Conservation (phyloP, 2,329 filamentous ascomycete genomes). For the Ophiostoma himal-ulmi region DNA sequence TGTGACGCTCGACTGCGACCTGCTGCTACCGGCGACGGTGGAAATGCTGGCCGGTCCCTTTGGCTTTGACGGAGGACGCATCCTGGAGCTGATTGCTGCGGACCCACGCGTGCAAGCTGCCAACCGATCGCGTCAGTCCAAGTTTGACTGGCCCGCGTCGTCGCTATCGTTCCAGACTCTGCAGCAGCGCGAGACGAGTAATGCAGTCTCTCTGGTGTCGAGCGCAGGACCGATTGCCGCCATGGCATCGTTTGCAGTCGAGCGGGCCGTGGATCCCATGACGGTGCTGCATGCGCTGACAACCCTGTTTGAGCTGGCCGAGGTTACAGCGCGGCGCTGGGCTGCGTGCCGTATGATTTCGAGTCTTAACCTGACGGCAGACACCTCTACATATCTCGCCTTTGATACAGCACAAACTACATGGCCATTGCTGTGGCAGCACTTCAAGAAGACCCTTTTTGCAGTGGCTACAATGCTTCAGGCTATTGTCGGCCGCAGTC, state of each 20-base stretch:
- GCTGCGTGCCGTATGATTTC: conserved; percentile 62
- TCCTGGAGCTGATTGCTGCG: conserved; percentile 62
- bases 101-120: conserved; percentile 38
- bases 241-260: conserved; percentile 58
- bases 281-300: conserved; percentile 41
- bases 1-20: conserved; percentile 58
- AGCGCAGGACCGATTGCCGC: conserved; percentile 63
- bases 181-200: conserved; percentile 48
- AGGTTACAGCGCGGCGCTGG: conserved; percentile 66
- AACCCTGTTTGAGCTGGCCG: conserved; percentile 60
- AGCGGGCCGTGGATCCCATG: conserved; percentile 38
- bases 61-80: conserved; percentile 70
- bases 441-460: conserved; percentile 71
- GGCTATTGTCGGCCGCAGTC: conserved; percentile 60
- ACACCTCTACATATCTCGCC: conserved; percentile 56
- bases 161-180: conserved; percentile 58
- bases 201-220: conserved; percentile 42
- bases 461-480: conserved; percentile 69
- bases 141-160: conserved; percentile 57
- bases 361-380: conserved; percentile 56
- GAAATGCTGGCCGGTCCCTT: conserved; percentile 63
- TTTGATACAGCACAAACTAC: conserved; percentile 61
- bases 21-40: conserved; percentile 63
- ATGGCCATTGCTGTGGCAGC: conserved; percentile 65
- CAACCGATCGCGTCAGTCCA: background rate